Base-by-base conservation (phyloP, 106 monocot species). In the Chionographis japonica region DNA sequence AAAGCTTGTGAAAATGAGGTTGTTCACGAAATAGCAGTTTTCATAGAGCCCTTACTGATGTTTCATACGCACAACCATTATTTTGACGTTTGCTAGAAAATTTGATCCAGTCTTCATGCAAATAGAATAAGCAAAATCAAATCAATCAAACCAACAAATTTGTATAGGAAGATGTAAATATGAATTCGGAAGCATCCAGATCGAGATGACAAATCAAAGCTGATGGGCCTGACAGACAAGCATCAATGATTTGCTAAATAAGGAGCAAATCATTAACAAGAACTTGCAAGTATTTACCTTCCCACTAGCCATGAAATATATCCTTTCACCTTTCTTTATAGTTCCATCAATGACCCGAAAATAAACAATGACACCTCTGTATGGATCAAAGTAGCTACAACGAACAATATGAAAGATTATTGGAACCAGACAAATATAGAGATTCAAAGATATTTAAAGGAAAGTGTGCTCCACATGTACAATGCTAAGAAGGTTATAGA, bases 221-320 rank as follows among this genome's bases (percentile, higher is more conserved):
- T 46, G 2, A 46, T 2, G 9, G 9, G 46, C 46, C 46, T 46
- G 46, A 46, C 9, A 10, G 46, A 46, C 8, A 46, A 46, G 9
- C 8, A 6, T 46, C 46, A 46, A 46, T 46, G 46, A 8, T 55
- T 3, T 17, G 38, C 10, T 11, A 50, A 63, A 13, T 40, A 19
- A 60, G 40, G 41, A 49, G 12, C 49, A 56, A 66, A 35, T 38
- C 43, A 52, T 8, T 62, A 12, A 16, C 16, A 58, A 52, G 57
- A 43, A 60, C 14, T n/a, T 54, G 15, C 3, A 55, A 65, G 5
- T 16, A 19, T 56, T 68, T 81, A 94, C 91, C 88, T 92, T 97
- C 60, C 75, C 95, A 83, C 92, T 97, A 65, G 95, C 95, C 92
- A 97, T 97, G 78, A 97, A 97, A 64, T 86, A 89, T 82, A 97